A percentile compares a stretch with the other conserved stretches of the same genome.
phyloP scores from a whole-genome alignment of 352 stramenopile genomes.

The Phytophthora multivora region DNA sequence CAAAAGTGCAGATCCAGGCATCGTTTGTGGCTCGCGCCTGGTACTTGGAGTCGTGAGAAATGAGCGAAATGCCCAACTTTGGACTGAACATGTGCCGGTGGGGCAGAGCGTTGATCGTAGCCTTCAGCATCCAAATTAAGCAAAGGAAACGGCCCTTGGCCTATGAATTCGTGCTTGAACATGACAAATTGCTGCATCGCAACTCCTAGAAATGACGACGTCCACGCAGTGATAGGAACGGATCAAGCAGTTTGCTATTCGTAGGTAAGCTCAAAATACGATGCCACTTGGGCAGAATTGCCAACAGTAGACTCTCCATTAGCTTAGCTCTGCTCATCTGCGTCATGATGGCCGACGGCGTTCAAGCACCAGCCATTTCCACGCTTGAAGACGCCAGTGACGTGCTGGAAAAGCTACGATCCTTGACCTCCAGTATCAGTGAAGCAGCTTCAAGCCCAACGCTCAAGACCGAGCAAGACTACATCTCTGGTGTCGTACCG shows the following conservation, averaged over 20 bases:
- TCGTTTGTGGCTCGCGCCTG: background rate
- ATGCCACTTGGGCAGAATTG: too few species aligned
- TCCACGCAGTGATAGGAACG: background rate
- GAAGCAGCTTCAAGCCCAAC: slow-evolving; percentile 36
- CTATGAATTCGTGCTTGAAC: slow-evolving; percentile 1
- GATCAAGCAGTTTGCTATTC: slow-evolving; percentile 3
- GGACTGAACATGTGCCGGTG: slow-evolving; percentile 8
- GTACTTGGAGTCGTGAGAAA: slow-evolving; percentile 21
- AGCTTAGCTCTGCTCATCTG: too few species aligned
- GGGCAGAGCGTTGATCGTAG: background rate
- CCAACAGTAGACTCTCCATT: too few species aligned
- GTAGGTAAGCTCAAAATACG: background rate
- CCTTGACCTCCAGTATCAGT: slow-evolving; percentile 46
- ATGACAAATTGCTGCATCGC: background rate
- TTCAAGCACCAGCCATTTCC: slow-evolving; percentile 28
- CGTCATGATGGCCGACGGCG: slow-evolving; percentile 9
- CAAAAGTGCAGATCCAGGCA: slow-evolving; percentile 36
- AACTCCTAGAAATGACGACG: too few species aligned
- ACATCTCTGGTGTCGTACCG: slow-evolving; percentile 45
- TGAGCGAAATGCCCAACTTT: slow-evolving; percentile 4
- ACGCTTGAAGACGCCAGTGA: slow-evolving; percentile 51
- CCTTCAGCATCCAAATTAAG: slow-evolving; percentile 20
- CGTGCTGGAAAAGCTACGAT: slow-evolving; percentile 39
- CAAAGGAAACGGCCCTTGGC: slow-evolving; percentile 13
- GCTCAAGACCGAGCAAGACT: slow-evolving; percentile 65